Evolutionary conservation across 1,139 yeast genomes (phyloP), one percentile per base, ranked within the genome.

Genomic region (Suhomyces bribrorum): DNA sequence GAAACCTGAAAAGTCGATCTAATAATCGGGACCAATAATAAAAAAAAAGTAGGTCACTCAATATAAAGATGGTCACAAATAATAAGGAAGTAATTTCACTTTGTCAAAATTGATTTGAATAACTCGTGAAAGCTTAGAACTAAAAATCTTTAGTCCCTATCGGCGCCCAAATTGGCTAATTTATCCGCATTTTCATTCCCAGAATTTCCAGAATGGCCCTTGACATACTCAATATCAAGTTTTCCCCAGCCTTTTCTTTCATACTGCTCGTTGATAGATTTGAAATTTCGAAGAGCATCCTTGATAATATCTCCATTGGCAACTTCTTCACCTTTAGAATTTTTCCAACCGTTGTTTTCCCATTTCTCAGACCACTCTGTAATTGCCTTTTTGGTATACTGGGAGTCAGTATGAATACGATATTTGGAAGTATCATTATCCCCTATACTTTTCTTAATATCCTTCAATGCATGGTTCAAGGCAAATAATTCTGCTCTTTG

Each of bases 181-280:
- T 56, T 50, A 56, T 90, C 96, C 0, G 97, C 97, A 53, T 57
- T 66, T 46, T 83, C 89, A 54, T 89, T 89, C 1, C 96, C 96
- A 13, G 53, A 57, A 31, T 66, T 58, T 0, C 89, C 92, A 13
- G 66, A 59, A 57, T 90, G 97, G 1, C 94, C 96, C 37, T 65
- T 67, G 5, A 87, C 94, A 66, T 92, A 81, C 8, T 59, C 60
- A 33, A 84, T 58, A 3, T 57, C 51, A 17, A 83, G 18, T 1
- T 56, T 48, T 0, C 61, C 61, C 62, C 68, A 64, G 5, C 63
- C 59, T n/a, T 52, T 48, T 2, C 50, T 37, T 2, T 44, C 38
- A 34, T 65, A 68, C 7, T 32, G 27, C 0, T 45, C 27, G 17
- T 67, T 61, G 29, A 79, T 62, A 15, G 60, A 50, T 0, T 57